Evolutionary conservation across 2,329 filamentous ascomycete species (phyloP), one percentile per base, ranked within the genome.

Genomic region (Helotiales sp.): DNA sequence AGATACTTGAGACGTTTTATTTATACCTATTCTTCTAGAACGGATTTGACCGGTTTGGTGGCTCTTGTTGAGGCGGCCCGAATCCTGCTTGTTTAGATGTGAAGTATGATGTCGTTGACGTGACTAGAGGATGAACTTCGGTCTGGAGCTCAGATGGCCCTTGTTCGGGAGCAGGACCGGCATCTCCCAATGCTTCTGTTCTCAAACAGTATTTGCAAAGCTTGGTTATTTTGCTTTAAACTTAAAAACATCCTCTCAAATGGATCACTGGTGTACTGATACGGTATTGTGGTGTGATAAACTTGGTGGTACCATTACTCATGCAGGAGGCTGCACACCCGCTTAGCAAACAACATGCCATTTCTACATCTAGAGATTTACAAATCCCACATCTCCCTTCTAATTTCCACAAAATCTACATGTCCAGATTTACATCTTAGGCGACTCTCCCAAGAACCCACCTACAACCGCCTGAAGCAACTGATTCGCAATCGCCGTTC

Each of bases 401-500:
- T 58, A 66, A 32, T 50, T 17, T n/a, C 15, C 37, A 22, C 30
- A 40, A 45, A 50, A 40, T 68, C 8, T 67, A 57, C 30, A 58
- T 57, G 20, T 58, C 5, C n/a, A 61, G 1, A 22, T 30, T 70
- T 63, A 76, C n/a, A 76, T 74, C 64, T 75, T 77, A 17, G 72
- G 67, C 10, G 67, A 52, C 52, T 73, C 73, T 8, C 70, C 81
- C 70, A 92, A 81, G 77, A 92, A 96, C 0, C 93, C 93, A 60
- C 89, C 87, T 0, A 90, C 86, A 15, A 97, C 93, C 0, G 93
- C 93, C 61, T 83, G 85, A 73, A 99, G 89, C 76, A 98, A 80
- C 77, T 94, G 91, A 79, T 98, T 92, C 17, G 96, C 96, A 84
- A 99, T 98, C 1, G 96, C 95, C 40, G 93, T 97, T 66, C 85